Conservation (phyloP, 1,139 yeast species). For the Blastobotrys raffinosifermentans region DNA sequence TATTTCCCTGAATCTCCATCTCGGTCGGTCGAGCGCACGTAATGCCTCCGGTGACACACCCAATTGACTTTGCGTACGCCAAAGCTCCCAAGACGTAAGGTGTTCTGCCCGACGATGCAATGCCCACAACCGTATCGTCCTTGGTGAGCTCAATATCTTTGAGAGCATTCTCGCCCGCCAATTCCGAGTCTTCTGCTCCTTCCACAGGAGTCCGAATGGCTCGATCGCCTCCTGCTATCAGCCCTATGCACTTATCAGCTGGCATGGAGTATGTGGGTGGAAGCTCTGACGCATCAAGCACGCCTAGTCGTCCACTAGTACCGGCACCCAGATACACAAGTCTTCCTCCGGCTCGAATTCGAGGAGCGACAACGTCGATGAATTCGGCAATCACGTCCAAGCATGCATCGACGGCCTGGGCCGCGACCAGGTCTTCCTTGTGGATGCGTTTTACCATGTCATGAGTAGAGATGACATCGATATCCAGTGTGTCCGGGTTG, state of each 20-base stretch:
- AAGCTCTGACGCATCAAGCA: slow-evolving; percentile 30
- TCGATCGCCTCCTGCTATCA: slow-evolving; percentile 31
- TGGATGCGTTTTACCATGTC: slow-evolving; percentile 25
- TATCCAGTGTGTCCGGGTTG: slow-evolving; percentile 19
- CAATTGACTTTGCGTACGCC: slow-evolving; percentile 18
- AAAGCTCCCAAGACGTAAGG: slow-evolving; percentile 26
- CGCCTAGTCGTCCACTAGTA: slow-evolving; percentile 29
- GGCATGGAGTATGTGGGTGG: slow-evolving; percentile 33
- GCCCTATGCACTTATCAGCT: slow-evolving; percentile 27
- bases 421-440: slow-evolving; percentile 22
- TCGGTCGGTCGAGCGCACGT: slow-evolving; percentile 24
- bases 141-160: slow-evolving; percentile 15
- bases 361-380: slow-evolving; percentile 26
- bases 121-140: slow-evolving; percentile 26
- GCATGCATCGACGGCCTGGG: slow-evolving; percentile 18
- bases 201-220: slow-evolving; percentile 30
- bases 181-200: slow-evolving; percentile 27
- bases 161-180: slow-evolving; percentile 16
- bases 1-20: slow-evolving; percentile 14
- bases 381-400: slow-evolving; percentile 22
- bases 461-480: slow-evolving; percentile 19
- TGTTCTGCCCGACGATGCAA: slow-evolving; percentile 28
- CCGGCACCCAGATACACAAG: slow-evolving; percentile 31
- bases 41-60: slow-evolving; percentile 23
- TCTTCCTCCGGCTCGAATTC: slow-evolving; percentile 25